Conservation (phyloP, 176 grass and related monocot species). For the Guadua angustifolia region DNA sequence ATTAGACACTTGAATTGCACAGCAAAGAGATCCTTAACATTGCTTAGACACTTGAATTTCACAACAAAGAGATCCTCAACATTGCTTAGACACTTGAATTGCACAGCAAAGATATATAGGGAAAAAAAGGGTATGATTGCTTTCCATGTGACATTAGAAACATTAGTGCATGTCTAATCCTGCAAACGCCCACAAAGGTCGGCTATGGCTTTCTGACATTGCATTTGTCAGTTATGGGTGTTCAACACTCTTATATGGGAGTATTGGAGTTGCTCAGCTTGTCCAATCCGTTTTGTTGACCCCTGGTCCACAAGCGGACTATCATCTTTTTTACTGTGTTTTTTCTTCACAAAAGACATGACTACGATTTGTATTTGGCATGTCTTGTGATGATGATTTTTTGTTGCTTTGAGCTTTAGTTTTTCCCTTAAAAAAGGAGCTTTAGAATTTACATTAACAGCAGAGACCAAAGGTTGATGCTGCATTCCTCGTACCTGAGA, state of each 20-base stretch:
- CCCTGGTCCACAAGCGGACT: not conserved
- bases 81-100: constrained; percentile 6
- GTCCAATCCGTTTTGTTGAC: not conserved
- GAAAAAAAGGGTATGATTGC: not conserved
- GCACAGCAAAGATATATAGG: not conserved
- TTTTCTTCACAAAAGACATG: not conserved
- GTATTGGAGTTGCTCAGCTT: not conserved
- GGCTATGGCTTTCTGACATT: not conserved
- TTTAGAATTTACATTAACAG: not conserved
- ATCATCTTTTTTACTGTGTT: not conserved
- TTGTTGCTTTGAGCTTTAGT: not conserved
- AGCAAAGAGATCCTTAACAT: not conserved
- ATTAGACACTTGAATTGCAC: constrained; percentile 6
- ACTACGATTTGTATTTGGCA: not conserved
- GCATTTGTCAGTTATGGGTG: constrained; percentile 10
- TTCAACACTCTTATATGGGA: not conserved
- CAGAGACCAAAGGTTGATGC: not conserved
- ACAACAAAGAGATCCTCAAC: not conserved
- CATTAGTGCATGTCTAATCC: not conserved
- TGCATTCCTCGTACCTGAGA: not conserved
- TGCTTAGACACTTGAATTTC: constrained; percentile 7
- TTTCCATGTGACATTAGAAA: constrained; percentile 1
- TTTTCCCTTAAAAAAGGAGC: not conserved
- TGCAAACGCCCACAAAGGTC: not conserved
- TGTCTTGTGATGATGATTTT: not conserved